Percentiles rank a stretch among this genome's conserved stretches.
Conservation (phyloP, 2,329 filamentous ascomycete species). For the Pseudogymnoascus sp. region DNA sequence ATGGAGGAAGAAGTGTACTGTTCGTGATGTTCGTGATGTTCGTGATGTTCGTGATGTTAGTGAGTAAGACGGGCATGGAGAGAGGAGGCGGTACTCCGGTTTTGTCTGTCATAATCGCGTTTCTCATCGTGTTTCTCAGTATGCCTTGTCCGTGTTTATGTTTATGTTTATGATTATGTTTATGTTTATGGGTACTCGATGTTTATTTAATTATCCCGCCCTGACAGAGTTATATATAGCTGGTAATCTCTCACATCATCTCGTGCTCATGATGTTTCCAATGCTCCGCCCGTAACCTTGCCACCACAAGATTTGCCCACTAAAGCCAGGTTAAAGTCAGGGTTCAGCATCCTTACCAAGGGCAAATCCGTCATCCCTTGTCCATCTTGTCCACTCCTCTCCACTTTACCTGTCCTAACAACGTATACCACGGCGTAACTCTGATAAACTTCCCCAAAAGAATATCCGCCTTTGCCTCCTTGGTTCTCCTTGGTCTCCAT, state of each 20-base stretch:
- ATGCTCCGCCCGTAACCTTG: not conserved
- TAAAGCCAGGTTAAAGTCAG: not conserved
- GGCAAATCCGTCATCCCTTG: not conserved
- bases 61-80: not conserved
- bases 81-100: not conserved
- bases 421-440: not conserved
- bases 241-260: not conserved
- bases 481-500: not conserved
- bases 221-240: not conserved
- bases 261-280: not conserved
- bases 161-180: no score
- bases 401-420: not conserved
- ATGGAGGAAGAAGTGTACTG: not conserved
- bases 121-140: not conserved
- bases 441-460: not conserved
- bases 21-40: not conserved
- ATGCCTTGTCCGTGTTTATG: not conserved
- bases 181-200: not conserved
- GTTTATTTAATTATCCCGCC: not conserved
- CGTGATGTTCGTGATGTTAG: not conserved
- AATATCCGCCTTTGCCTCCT: not conserved
- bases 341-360: not conserved
- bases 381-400: not conserved
- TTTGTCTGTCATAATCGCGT: no score
- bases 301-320: not conserved